Evolutionary conservation across 805 yeast species (phyloP).

Genomic region (Clavispora asparagi): DNA sequence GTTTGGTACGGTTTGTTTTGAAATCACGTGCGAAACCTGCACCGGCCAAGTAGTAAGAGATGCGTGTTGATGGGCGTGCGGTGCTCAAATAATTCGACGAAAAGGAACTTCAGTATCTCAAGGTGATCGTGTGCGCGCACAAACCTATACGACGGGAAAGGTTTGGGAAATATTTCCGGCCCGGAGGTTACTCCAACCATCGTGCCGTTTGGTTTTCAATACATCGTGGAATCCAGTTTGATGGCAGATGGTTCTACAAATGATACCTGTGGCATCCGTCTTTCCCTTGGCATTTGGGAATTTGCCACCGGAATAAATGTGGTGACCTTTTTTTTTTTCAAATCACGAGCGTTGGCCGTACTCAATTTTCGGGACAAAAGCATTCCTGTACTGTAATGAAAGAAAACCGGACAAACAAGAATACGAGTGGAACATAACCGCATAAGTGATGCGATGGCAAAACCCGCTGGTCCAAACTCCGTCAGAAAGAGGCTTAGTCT

Average conservation of each 20-base stretch:
- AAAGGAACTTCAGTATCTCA: too few species aligned
- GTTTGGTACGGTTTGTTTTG: background rate
- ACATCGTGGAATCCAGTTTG: too few species aligned
- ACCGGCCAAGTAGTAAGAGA: background rate
- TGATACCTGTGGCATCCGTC: too few species aligned
- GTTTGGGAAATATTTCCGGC: background rate
- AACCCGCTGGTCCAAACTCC: background rate
- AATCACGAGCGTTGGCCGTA: too few species aligned
- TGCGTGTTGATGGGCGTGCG: background rate
- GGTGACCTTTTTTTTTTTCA: background rate
- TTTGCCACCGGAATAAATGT: background rate
- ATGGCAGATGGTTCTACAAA: too few species aligned
- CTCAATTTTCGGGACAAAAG: background rate
- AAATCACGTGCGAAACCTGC: background rate
- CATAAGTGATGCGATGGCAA: background rate
- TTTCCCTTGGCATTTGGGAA: background rate
- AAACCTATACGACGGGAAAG: too few species aligned
- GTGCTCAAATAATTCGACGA: too few species aligned
- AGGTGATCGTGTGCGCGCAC: too few species aligned
- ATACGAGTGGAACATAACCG: too few species aligned
- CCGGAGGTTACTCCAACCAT: too few species aligned
- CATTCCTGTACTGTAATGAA: background rate
- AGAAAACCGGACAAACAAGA: too few species aligned
- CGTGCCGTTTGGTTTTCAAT: too few species aligned
- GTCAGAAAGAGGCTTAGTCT: background rate